Conservation (phyloP, 768 basidiomycete species). For the Mycena chlorophos region DNA sequence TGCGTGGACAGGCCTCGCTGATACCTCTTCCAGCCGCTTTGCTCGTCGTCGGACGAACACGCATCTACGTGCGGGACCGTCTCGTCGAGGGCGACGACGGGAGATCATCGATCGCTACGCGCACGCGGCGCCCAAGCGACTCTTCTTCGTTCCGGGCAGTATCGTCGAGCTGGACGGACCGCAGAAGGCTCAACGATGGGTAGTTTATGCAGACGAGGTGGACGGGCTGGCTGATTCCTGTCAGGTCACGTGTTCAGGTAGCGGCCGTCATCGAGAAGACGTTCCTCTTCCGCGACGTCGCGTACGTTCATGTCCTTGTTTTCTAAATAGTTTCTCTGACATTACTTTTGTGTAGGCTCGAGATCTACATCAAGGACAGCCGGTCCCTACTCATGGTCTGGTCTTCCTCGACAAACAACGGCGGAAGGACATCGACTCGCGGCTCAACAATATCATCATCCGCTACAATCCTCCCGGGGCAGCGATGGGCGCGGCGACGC, state of each 20-base stretch:
- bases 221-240: conserved; percentile 2
- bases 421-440: conserved; percentile 58
- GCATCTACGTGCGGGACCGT: conserved; percentile 89
- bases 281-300: conserved; percentile 90
- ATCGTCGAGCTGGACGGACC: conserved; percentile 77
- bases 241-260: conserved; percentile 81
- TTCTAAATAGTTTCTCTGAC: neutral
- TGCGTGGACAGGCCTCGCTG: too few species aligned
- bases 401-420: conserved; percentile 73
- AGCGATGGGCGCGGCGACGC: conserved; percentile 39
- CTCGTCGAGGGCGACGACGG: conserved; percentile 84
- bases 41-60: conserved; percentile 80
- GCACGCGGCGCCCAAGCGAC: conserved; percentile 74
- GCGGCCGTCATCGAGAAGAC: conserved; percentile 76
- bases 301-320: conserved; percentile 48
- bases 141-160: conserved; percentile 85
- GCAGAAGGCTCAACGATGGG: conserved; percentile 83
- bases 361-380: conserved; percentile 92
- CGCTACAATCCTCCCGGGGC: conserved; percentile 40
- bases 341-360: conserved; percentile 51
- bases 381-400: conserved; percentile 81
- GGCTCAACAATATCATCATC: conserved; percentile 49
- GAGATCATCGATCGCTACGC: conserved; percentile 92
- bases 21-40: conserved; percentile 67
- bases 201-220: neutral